A percentile compares a stretch with the other conserved stretches of the same genome.
These are phyloP conservation scores for Salvia splendens DNA, from an alignment of 257 asterid genomes.

Conservation along the genomic window DNA sequence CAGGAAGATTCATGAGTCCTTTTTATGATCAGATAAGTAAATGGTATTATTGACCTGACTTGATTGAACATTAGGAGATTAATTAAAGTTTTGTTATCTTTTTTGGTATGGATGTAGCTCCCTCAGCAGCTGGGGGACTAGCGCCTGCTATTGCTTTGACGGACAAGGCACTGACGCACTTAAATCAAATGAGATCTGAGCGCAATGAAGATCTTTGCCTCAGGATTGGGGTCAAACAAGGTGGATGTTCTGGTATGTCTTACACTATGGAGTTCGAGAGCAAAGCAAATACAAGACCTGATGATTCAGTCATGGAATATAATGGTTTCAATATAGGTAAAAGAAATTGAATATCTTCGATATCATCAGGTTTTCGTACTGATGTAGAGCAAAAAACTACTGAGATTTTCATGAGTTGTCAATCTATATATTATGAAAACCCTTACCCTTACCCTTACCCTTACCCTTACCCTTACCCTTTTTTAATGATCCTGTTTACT, in stretches of 20 bases:
- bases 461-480: too few relatives aligned
- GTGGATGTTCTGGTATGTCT: slow-evolving; percentile 98
- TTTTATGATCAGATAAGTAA: not conserved
- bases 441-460: too few relatives aligned
- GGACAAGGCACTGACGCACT: slow-evolving; percentile 71
- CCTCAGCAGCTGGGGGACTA: slow-evolving; percentile 59
- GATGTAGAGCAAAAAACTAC: not conserved
- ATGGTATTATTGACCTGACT: not conserved
- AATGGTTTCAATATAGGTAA: slow-evolving; percentile 83
- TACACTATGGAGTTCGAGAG: slow-evolving; percentile 94
- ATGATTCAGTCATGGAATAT: slow-evolving; percentile 85
- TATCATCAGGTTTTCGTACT: not conserved
- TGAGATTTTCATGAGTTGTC: not conserved
- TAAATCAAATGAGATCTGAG: slow-evolving; percentile 74
- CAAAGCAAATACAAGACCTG: slow-evolving; percentile 69
- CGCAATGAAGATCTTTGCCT: slow-evolving; percentile 67
- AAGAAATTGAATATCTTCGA: not conserved
- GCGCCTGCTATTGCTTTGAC: slow-evolving; percentile 86
- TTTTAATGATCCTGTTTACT: not conserved
- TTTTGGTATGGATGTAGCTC: slow-evolving; percentile 47
- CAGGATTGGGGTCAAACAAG: slow-evolving; percentile 95
- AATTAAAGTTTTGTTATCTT: slow-evolving; percentile 2
- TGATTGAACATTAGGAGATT: not conserved
- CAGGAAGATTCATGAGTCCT: not conserved
- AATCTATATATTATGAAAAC: not conserved